Evolutionary conservation across 2,329 filamentous ascomycete species (phyloP), one percentile per base, ranked within the genome.

Genomic region (Colletotrichum sp.): DNA sequence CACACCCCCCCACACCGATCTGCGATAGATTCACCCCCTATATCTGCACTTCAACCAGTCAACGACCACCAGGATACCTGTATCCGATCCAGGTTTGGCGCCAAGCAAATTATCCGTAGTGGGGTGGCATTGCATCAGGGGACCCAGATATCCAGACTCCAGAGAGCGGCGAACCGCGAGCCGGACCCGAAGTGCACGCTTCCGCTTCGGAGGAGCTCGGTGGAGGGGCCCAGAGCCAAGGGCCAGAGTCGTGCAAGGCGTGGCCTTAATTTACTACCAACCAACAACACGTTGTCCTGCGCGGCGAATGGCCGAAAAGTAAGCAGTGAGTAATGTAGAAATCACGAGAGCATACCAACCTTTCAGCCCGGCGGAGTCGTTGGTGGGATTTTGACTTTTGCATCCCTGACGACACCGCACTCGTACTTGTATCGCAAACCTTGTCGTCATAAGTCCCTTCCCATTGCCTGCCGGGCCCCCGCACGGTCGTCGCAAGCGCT

Each of bases 101-200:
- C 74, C 70, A 74, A 55, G 70, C 70, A 76, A 69, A 65, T 36
- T 74, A 73, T 76, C 73, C 64, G 74, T 69, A 39, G 74, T 52
- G 74, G 74, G 59, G 70, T 74, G 28, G 64, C 48, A 67, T 66
- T 73, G 48, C 71, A 68, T 68, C 73, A 75, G 59, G 63, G 69
- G 39, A 63, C 39, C 65, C 64, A 69, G 63, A 60, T 60, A 55
- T 32, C 30, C 60, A 63, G 48, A 26, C 64, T 55, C 39, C 64
- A 65, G 48, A 66, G 32, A 61, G 72, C 55, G 21, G 28, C 30
- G 43, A 60, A 69, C 70, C 65, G 65, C 64, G 70, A 65, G 28
- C 59, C 64, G 70, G 74, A 68, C 64, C 70, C 64, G 64, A 75
- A 52, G 32, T 73, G 70, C 70, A 64, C 60, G 26, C 43, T 66